phyloP scores from a whole-genome alignment of 495 filamentous ascomycete genomes.

The Penicillium verhagenii region DNA sequence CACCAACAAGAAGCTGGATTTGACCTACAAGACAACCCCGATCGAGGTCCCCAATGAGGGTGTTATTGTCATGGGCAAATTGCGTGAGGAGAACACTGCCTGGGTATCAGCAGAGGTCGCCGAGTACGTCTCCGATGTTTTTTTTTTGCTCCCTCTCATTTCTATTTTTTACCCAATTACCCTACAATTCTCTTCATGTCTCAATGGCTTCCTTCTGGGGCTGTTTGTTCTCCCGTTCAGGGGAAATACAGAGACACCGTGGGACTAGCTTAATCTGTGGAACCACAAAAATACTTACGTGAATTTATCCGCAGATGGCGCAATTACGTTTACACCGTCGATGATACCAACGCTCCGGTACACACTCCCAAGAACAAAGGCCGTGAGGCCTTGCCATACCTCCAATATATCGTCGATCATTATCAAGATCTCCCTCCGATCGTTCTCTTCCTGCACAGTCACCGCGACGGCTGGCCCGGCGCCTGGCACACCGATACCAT shows the following conservation, averaged over 20 bases:
- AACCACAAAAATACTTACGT: constrained; percentile 8
- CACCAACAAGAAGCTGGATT: constrained; percentile 9
- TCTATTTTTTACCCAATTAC: no score
- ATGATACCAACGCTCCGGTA: constrained; percentile 33
- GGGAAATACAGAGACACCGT: background rate
- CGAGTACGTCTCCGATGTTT: constrained; percentile 31
- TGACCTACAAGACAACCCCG: constrained; percentile 29
- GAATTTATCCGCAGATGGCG: constrained; percentile 36
- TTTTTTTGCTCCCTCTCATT: no score
- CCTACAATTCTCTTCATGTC: background rate
- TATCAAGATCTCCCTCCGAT: constrained; percentile 43
- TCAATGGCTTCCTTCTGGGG: background rate
- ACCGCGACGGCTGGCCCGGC: constrained; percentile 37
- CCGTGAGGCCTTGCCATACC: constrained; percentile 47
- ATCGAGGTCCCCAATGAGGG: constrained; percentile 41
- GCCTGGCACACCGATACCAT: constrained; percentile 50
- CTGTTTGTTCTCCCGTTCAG: background rate
- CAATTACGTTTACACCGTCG: constrained; percentile 46
- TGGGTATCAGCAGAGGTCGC: constrained; percentile 42
- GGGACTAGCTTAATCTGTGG: background rate
- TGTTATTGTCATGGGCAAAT: constrained; percentile 42
- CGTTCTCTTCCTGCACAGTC: constrained; percentile 46
- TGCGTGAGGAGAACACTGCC: constrained; percentile 36
- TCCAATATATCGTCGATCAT: constrained; percentile 48
- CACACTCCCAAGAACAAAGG: constrained; percentile 49